Evolutionary conservation across 306 rosid genomes (phyloP).

Genomic region (Dicorynia guianensis): DNA sequence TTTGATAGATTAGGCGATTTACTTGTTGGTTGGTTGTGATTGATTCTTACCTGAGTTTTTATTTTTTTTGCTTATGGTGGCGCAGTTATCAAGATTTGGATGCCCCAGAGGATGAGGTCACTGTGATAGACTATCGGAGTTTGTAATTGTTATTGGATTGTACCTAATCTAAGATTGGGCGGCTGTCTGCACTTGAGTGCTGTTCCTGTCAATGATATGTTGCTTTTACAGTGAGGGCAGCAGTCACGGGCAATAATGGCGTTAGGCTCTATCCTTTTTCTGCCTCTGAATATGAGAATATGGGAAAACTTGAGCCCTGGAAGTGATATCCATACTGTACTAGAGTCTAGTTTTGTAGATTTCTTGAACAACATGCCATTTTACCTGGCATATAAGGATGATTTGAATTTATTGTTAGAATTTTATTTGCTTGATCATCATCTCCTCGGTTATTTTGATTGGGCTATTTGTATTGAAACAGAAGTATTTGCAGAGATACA

Average conservation of each 20-base stretch:
- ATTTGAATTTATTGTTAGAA: not conserved
- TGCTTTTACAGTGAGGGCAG: not conserved
- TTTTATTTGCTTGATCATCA: slow-evolving; percentile 4
- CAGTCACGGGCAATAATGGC: slow-evolving; percentile 32
- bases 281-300: slow-evolving; percentile 19
- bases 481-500: not conserved
- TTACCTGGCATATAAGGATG: not conserved
- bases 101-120: slow-evolving; percentile 96
- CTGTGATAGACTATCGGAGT: slow-evolving; percentile 98
- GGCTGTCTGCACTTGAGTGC: slow-evolving; percentile 28
- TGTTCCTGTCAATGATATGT: slow-evolving; percentile 24
- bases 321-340: slow-evolving; percentile 17
- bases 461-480: not conserved
- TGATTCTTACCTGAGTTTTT: slow-evolving; percentile 20
- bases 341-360: slow-evolving; percentile 26
- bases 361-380: slow-evolving; percentile 30
- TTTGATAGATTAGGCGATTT: not conserved
- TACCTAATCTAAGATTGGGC: not conserved
- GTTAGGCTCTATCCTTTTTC: slow-evolving; percentile 18
- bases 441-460: not conserved
- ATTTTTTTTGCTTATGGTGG: slow-evolving; percentile 35
- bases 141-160: slow-evolving; percentile 55
- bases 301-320: not conserved
- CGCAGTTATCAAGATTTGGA: slow-evolving; percentile 97
- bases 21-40: not conserved